These are phyloP conservation scores for Starmera pachycereana DNA, from an alignment of 805 yeast species.

Conservation along the genomic window DNA sequence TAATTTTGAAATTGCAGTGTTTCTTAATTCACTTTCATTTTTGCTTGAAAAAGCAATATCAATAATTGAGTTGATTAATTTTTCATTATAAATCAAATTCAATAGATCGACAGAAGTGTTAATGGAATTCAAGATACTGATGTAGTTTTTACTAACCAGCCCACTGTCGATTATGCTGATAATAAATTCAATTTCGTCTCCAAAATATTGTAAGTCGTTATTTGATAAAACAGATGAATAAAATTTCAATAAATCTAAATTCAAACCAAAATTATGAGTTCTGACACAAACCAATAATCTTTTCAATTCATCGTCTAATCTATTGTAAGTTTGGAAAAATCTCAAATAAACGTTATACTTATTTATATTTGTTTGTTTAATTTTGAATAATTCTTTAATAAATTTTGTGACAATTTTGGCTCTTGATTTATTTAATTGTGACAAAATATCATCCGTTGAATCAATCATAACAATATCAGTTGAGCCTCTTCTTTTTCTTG, in stretches of 20 bases:
- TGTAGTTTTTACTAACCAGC: slow-evolving; percentile 24
- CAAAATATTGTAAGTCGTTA: slow-evolving; percentile 23
- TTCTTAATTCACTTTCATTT: slow-evolving; percentile 27
- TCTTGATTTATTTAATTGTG: slow-evolving; percentile 11
- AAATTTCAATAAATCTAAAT: slow-evolving; percentile 25
- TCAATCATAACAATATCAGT: slow-evolving; percentile 29
- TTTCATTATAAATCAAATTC: slow-evolving; percentile 15
- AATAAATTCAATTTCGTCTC: slow-evolving; percentile 17
- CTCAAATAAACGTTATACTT: slow-evolving; percentile 15
- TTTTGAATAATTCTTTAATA: slow-evolving; percentile 16
- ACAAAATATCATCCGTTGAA: slow-evolving; percentile 16
- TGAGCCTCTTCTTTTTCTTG: slow-evolving; percentile 22
- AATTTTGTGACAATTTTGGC: slow-evolving; percentile 12
- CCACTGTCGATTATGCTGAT: slow-evolving; percentile 21
- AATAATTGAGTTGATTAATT: slow-evolving; percentile 19
- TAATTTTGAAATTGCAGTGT: slow-evolving; percentile 23
- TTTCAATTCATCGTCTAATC: slow-evolving; percentile 14
- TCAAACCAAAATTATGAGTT: slow-evolving; percentile 17
- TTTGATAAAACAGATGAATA: slow-evolving; percentile 24
- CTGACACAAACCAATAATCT: slow-evolving; percentile 14
- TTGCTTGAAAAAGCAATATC: slow-evolving; percentile 23
- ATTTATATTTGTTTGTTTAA: slow-evolving; percentile 15
- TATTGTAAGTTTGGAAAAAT: slow-evolving; percentile 16
- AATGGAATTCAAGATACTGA: slow-evolving; percentile 24
- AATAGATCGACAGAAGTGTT: slow-evolving; percentile 19